Evolutionary conservation across 2,329 filamentous ascomycete genomes (phyloP).

Genomic region (Ceratocystis diversiconidia): DNA sequence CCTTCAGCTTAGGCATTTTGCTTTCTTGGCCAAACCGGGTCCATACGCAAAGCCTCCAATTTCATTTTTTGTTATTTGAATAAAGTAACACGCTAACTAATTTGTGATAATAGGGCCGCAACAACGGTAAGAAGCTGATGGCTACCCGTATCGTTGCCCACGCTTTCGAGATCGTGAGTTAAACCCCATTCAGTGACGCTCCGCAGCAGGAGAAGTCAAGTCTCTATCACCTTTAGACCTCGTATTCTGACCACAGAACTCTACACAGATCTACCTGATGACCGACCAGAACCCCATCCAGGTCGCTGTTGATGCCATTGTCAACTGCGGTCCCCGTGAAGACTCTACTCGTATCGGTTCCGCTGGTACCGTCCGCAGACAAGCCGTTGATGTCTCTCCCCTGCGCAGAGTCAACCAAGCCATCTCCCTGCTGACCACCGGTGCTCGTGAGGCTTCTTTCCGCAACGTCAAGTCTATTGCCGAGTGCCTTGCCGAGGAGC

Average conservation of each 20-base stretch:
- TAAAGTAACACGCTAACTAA: not conserved
- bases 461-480: constrained; percentile 99
- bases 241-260: constrained; percentile 23
- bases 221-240: no score
- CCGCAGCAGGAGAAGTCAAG: no score
- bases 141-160: constrained; percentile 98
- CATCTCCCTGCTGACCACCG: constrained; percentile 96
- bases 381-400: constrained; percentile 99
- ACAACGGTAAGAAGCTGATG: constrained; percentile 99
- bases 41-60: not conserved
- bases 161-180: constrained; percentile 96
- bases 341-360: constrained; percentile 99
- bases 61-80: no score
- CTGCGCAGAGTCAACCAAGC: constrained; percentile 99
- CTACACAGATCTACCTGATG: constrained; percentile 89
- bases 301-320: constrained; percentile 96
- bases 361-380: constrained; percentile 97
- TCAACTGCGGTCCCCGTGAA: constrained; percentile 99
- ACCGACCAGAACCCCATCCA: constrained; percentile 99
- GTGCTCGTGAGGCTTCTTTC: constrained; percentile 97
- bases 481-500: constrained; percentile 98
- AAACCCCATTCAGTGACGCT: not conserved
- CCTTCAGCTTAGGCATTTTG: not conserved
- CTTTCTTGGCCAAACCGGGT: not conserved
- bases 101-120: constrained; percentile 99